These are phyloP conservation scores for Trichoderma gracile DNA, from an alignment of 2,329 filamentous ascomycete genomes.

Conservation along the genomic window DNA sequence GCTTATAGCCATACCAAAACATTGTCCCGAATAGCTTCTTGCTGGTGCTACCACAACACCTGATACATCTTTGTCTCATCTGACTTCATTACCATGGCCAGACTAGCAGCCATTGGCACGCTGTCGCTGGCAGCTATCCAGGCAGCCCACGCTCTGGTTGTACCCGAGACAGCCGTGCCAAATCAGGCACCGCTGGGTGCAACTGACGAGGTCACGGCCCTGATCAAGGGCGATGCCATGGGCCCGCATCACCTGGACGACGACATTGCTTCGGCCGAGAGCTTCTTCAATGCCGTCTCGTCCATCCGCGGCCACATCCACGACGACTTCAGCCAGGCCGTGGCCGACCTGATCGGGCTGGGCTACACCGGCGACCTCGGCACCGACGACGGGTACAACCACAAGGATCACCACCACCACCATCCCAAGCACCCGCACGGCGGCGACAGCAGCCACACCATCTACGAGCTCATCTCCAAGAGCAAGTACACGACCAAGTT, in stretches of 20 bases:
- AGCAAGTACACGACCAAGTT: slow-evolving; percentile 78
- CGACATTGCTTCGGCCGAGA: slow-evolving; percentile 9
- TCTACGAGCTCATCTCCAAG: slow-evolving; percentile 76
- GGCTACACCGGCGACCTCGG: slow-evolving; percentile 12
- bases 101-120: slow-evolving; percentile 8
- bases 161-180: slow-evolving; percentile 18
- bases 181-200: slow-evolving; percentile 21
- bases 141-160: slow-evolving; percentile 21
- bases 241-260: slow-evolving; percentile 13
- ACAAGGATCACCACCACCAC: slow-evolving; percentile 39
- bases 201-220: slow-evolving; percentile 11
- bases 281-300: slow-evolving; percentile 19
- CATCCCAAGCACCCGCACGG: neutral
- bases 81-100: slow-evolving; percentile 15
- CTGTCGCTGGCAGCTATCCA: slow-evolving; percentile 24
- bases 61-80: neutral
- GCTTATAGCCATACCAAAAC: no score
- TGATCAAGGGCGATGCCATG: slow-evolving; percentile 7
- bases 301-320: slow-evolving; percentile 18
- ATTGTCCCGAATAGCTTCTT: neutral
- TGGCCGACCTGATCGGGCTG: slow-evolving; percentile 4
- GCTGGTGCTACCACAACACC: neutral
- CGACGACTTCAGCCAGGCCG: slow-evolving; percentile 20
- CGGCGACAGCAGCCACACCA: slow-evolving; percentile 47
- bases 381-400: neutral